Evolutionary conservation across 176 grass and related monocot species (phyloP).

Genomic region (Triticum urartu): DNA sequence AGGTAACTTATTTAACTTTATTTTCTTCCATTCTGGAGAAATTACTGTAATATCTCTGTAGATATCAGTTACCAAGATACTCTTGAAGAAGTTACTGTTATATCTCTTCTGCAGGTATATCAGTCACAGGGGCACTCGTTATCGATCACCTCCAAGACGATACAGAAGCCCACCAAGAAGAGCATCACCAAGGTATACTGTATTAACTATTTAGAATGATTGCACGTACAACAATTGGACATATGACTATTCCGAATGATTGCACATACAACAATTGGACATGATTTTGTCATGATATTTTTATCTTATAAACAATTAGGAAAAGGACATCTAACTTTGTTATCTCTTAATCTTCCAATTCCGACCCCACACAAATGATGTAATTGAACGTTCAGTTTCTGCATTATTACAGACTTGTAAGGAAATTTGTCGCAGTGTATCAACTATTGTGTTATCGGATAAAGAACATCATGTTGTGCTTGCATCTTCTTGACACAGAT

Average conservation of each 20-base stretch:
- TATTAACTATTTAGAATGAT: background rate
- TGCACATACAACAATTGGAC: background rate
- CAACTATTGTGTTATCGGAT: background rate
- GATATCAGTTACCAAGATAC: slow-evolving; percentile 60
- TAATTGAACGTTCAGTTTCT: background rate
- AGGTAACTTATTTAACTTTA: slow-evolving; percentile 48
- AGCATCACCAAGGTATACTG: slow-evolving; percentile 58
- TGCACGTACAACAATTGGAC: background rate
- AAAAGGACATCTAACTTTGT: background rate
- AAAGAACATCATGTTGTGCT: slow-evolving; percentile 4
- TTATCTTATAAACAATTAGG: background rate
- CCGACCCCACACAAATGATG: background rate
- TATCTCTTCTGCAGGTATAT: slow-evolving; percentile 31
- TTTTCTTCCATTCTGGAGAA: background rate
- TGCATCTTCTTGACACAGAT: background rate
- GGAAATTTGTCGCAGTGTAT: background rate
- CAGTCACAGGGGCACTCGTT: slow-evolving; percentile 56
- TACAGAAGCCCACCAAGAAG: slow-evolving; percentile 90
- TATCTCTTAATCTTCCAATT: background rate
- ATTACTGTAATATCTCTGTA: background rate
- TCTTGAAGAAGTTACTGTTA: background rate
- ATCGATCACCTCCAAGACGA: slow-evolving; percentile 80
- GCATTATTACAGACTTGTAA: background rate
- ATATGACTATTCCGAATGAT: background rate
- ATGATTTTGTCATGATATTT: background rate